Base-by-base conservation (phyloP, 768 basidiomycete genomes). In the Tricholomella constricta region DNA sequence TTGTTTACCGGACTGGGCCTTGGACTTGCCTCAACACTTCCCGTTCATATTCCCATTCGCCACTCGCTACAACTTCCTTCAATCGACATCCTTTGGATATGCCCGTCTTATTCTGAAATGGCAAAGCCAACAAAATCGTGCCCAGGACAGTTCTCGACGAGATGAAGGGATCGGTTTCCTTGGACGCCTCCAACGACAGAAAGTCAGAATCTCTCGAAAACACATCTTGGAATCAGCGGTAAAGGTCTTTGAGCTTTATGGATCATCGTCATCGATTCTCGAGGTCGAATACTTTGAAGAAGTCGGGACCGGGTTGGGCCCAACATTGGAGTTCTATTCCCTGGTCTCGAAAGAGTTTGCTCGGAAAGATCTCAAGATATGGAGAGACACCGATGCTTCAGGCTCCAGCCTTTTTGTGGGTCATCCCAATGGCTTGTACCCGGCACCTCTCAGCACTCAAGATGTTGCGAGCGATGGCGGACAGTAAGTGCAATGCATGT, bases 211-310 rank as follows among this genome's bases (percentile, higher is more conserved):
- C 57, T 95, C 94, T 14, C 83, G 97, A 52, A 91, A 91, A 59
- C 91, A 96, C 63, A 87, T 98, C 25, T 79, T 99, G 19, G 96
- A 98, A 68, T 96, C 94, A 17, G 94, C 94, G 1, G 87, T 95
- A 64, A 98, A 98, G 70, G 92, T 95, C 8, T 92, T 99, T 58
- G 94, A 96, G 65, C 82, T 98, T 45, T 99, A 98, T 62, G 97
- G 97, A 1, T 91, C 92, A 0, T 94, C 92, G 2, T 91, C 89
- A 4, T 94, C 94, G 0, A 85, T 98, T 19, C 81, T 99, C 36
- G 97, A 99, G 68, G 94, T 98, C 45, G 95, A 99, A 73, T 98
- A 98, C 73, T 98, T 98, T 64, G 94, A 97, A 65, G 97, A 99
- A 76, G 95, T 98, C 43, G 97, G 97, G 17, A 98, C 96, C 7